phyloP scores from a whole-genome alignment of 1,139 yeast genomes.

The Diutina rugosa region DNA sequence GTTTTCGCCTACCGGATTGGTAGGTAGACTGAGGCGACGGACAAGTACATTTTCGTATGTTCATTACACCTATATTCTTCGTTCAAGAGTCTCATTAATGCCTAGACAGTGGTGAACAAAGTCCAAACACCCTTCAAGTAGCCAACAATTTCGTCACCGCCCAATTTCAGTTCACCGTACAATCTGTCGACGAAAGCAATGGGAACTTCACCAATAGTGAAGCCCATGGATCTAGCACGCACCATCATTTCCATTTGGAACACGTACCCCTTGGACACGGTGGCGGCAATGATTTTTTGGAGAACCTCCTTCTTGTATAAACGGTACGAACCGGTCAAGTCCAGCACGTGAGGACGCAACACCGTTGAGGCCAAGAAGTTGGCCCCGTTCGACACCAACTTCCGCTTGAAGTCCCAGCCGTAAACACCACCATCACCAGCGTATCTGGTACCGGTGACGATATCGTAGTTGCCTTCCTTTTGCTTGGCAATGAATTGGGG shows the following conservation, averaged over 20 bases:
- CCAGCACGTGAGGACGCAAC: constrained; percentile 63
- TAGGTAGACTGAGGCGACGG: too few species aligned
- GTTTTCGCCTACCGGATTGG: too few species aligned
- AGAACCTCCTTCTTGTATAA: constrained; percentile 62
- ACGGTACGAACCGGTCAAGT: constrained; percentile 70
- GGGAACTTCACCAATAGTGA: constrained; percentile 69
- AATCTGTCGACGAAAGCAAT: constrained; percentile 70
- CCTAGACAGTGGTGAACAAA: constrained; percentile 48
- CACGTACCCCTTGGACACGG: constrained; percentile 71
- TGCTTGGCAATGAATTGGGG: constrained; percentile 66
- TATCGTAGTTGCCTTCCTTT: constrained; percentile 50
- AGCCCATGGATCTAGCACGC: constrained; percentile 61
- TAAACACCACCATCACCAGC: constrained; percentile 77
- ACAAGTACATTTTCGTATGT: background rate
- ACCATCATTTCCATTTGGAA: constrained; percentile 91
- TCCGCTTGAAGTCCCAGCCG: constrained; percentile 80
- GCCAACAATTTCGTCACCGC: constrained; percentile 74
- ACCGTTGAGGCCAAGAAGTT: constrained; percentile 65
- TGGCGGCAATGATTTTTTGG: constrained; percentile 52
- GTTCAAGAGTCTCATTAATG: background rate
- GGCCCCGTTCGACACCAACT: constrained; percentile 71
- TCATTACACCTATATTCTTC: background rate
- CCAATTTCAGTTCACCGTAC: constrained; percentile 71
- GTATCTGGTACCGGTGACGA: constrained; percentile 79
- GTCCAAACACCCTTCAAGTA: constrained; percentile 68